Evolutionary conservation across 2,329 filamentous ascomycete species (phyloP), one percentile per base, ranked within the genome.

Genomic region (Thelonectria discophora): DNA sequence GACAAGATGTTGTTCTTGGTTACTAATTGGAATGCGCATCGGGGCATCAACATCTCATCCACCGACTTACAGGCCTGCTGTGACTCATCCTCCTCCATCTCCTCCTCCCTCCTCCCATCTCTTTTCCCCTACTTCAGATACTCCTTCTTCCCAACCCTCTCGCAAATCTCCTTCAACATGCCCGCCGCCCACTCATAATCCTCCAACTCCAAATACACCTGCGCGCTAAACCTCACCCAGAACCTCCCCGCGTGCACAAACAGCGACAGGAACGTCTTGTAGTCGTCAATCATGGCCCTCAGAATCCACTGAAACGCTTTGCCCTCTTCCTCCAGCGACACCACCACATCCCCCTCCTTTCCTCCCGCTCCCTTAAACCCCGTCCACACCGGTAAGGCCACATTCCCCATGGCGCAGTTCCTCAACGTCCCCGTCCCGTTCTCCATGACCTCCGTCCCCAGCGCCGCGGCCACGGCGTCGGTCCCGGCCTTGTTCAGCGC

Each of bases 151-250:
- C 68, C 73, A 6, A 82, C 78, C 59, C 81, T 75, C 53, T 75
- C 72, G 58, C 77, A 79, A 13, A 86, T 47, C 39, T 79, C 76
- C 72, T 85, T 84, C 70, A 95, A 75, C 9, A 84, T 79, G 52
- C 80, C 73, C 0, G 83, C 91, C 4, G 84, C 83, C 85, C 86
- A 91, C 73, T 90, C 86, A 72, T 95, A 97, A 75, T 97, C 93
- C 12, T 82, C 82, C 65, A 89, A 74, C 24, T 92, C 92, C n/a
- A 97, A 77, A 74, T 95, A 98, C 0, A 95, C 84, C 81, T 97
- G 93, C 13, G 86, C 92, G 73, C 90, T 93, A 49, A 97, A 72
- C 50, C 94, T 81, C 0, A 84, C 81, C 90, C 90, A 97, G 74
- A 89, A 85, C 55, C 82, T 81, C 0, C 83, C 84, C 0, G 78